Evolutionary conservation across 2,329 filamentous ascomycete genomes (phyloP).

Genomic region (Pseudogymnoascus sp.): DNA sequence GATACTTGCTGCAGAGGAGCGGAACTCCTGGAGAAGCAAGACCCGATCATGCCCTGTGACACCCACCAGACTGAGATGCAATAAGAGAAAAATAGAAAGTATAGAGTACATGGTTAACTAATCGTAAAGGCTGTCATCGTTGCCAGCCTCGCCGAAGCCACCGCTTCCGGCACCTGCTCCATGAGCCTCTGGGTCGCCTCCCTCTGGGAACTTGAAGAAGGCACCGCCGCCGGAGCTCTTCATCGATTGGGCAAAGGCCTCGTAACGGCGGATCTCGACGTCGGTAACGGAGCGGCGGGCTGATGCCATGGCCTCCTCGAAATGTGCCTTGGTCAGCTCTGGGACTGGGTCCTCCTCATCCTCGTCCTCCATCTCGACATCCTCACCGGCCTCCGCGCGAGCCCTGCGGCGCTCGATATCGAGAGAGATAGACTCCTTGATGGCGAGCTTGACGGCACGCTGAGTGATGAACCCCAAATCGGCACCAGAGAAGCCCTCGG

Average conservation of each 20-base stretch:
- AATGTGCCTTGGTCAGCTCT: conserved; percentile 90
- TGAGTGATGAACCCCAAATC: conserved; percentile 99
- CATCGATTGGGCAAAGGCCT: conserved; percentile 98
- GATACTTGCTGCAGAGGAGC: conserved; percentile 1
- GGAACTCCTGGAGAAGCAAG: neutral
- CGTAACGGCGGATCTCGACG: conserved; percentile 95
- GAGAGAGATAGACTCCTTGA: conserved; percentile 85
- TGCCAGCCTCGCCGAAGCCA: conserved; percentile 75
- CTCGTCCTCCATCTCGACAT: conserved; percentile 72
- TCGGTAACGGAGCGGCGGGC: conserved; percentile 91
- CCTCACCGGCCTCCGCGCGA: conserved; percentile 75
- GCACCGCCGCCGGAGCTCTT: conserved; percentile 94
- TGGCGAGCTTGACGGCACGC: conserved; percentile 97
- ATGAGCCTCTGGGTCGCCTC: conserved; percentile 58
- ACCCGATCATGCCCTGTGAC: conserved; percentile 9
- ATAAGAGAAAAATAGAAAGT: conserved; percentile 19
- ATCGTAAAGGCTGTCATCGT: conserved; percentile 96
- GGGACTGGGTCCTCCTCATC: conserved; percentile 88
- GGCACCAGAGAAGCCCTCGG: conserved; percentile 97
- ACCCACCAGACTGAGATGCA: conserved; percentile 11
- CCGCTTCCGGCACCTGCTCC: conserved; percentile 52
- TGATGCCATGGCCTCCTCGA: conserved; percentile 96
- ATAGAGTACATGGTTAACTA: conserved; percentile 41
- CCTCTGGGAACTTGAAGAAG: conserved; percentile 91
- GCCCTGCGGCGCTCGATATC: conserved; percentile 89